Percentiles rank a stretch among this genome's conserved stretches.
These are phyloP conservation scores for Rhodotorula toruloides DNA, from an alignment of 768 basidiomycete genomes.

Conservation along the genomic window DNA sequence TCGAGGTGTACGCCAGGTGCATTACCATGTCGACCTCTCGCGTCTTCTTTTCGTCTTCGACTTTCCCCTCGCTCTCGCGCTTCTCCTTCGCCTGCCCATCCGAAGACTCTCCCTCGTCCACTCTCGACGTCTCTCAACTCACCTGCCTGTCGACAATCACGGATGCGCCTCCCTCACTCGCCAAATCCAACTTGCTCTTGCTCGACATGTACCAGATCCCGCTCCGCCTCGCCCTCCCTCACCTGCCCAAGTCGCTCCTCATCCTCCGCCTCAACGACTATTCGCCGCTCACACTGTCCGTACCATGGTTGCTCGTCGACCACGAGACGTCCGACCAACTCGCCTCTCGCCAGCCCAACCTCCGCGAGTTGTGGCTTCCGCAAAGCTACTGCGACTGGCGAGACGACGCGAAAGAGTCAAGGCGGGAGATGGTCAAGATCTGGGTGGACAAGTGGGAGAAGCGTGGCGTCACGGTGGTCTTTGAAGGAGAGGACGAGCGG, in stretches of 20 bases:
- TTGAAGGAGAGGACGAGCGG: slow-evolving; percentile 3
- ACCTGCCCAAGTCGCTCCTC: background rate
- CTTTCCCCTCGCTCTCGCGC: background rate
- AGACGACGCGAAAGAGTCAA: background rate
- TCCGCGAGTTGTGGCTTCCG: slow-evolving; percentile 10
- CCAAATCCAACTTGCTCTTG: background rate
- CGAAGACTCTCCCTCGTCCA: background rate
- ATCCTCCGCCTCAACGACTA: slow-evolving; percentile 11
- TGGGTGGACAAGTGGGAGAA: slow-evolving; percentile 4
- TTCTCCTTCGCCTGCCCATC: slow-evolving; percentile 1
- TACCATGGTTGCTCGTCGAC: slow-evolving; percentile 9
- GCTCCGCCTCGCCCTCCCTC: background rate
- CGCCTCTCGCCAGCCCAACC: background rate
- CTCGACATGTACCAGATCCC: slow-evolving; percentile 11
- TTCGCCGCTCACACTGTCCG: background rate
- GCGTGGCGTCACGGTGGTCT: background rate
- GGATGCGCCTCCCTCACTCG: background rate
- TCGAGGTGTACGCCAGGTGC: background rate
- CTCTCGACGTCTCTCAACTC: background rate
- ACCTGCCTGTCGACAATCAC: background rate
- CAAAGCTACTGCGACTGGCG: slow-evolving; percentile 1
- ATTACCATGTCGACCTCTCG: no score
- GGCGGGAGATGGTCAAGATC: background rate
- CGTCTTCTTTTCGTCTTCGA: background rate
- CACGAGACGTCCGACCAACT: background rate